Conservation (phyloP, 129 eudicot genomes). For the Tagetes erecta region DNA sequence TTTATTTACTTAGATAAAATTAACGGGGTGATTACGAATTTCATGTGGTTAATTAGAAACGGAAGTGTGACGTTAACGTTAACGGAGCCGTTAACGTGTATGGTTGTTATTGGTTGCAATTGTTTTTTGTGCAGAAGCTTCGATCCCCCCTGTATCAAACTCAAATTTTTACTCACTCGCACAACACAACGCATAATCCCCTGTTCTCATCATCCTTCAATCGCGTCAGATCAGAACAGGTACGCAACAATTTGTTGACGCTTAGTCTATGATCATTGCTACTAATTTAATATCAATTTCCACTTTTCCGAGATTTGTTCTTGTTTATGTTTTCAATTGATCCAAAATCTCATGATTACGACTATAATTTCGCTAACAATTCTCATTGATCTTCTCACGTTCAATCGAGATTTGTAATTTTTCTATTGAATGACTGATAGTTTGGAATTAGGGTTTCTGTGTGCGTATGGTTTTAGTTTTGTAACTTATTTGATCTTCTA, state of each 20-base stretch:
- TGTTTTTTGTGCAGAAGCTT: slow-evolving; percentile 26
- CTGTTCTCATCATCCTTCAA: slow-evolving; percentile 1
- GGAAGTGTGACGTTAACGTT: not conserved
- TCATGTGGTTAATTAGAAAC: not conserved
- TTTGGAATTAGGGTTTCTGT: not conserved
- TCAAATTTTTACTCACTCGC: too few species aligned
- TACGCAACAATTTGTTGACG: slow-evolving; percentile 1
- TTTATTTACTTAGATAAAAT: too few species aligned
- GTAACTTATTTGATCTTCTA: too few species aligned
- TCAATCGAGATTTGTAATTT: not conserved
- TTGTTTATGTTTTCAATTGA: slow-evolving; percentile 3
- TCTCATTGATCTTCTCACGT: not conserved
- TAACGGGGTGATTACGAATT: not conserved
- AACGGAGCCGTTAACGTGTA: slow-evolving; percentile 5
- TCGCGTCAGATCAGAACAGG: slow-evolving; percentile 19
- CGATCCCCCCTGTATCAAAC: not conserved
- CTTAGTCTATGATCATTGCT: not conserved
- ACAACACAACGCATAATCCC: not conserved
- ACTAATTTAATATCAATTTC: not conserved
- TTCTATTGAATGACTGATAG: not conserved
- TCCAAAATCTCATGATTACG: not conserved
- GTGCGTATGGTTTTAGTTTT: not conserved
- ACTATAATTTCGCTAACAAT: not conserved
- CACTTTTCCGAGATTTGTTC: not conserved
- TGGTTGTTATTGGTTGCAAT: not conserved